Base-by-base conservation (phyloP, 257 asterid species). In the Knoxia roxburghii region DNA sequence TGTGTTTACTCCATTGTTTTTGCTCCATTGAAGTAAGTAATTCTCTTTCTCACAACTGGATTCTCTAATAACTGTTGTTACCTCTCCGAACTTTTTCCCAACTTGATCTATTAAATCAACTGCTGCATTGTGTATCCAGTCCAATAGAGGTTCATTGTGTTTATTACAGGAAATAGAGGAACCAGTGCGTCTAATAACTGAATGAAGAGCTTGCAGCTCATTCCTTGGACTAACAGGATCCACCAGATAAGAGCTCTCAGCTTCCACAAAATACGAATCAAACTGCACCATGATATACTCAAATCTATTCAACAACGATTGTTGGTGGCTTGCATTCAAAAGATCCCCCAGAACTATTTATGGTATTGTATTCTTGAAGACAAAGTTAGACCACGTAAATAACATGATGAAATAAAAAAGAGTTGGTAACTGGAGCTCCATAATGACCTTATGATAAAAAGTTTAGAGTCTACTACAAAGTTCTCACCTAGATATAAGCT, bases 181-280 rank as follows among this genome's bases (percentile, higher is more conserved):
- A n/a, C n/a, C n/a, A n/a, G n/a, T 77, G 83, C 73, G 78, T 69
- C 73, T 60, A 61, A 86, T 83, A 65, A 90, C 71, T 60, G 80
- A 84, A 79, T 81, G 81, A 65, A 90, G 87, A 59, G 97, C 90
- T 75, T 87, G 90, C 69, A 93, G 80, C 75, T 93, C 98, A 80
- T 90, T 88, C 79, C 89, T 85, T 60, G 96, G 95, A 77, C 86
- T 86, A 73, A 24, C 69, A 46, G n/a, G n/a, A n/a, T n/a, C n/a
- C n/a, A n/a, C n/a, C n/a, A 73, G 72, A 77, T 72, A 64, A 63
- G 49, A 39, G 32, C 43, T 29, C 74, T 85, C 72, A 24, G 64
- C 81, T 73, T 87, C 93, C 45, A 65, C 74, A 72, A 93, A 93
- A 73, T 93, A 93, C 46, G 90, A 77, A 61, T 93, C 97, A 63